Evolutionary conservation across 768 basidiomycete species (phyloP), one percentile per base, ranked within the genome.

Genomic region (Cyclocybe aegerita): DNA sequence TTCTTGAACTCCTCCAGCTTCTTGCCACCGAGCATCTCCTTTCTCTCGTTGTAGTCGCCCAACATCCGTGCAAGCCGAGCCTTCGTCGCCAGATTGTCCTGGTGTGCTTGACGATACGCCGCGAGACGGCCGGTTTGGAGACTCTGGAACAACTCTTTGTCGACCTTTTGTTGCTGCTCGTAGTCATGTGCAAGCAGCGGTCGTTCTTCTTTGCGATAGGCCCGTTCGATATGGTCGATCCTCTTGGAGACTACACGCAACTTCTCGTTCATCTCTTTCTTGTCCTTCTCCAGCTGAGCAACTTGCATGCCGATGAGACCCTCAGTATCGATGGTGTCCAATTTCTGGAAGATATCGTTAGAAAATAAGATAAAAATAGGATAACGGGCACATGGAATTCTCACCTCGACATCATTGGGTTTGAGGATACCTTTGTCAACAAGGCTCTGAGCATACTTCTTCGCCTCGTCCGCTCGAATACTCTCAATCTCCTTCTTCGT

Each of bases 231-330:
- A 71, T 99, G 96, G 64, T 98, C 97, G 59, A 98, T 81, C 17
- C 94, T 88, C 72, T 98, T 98, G 34, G 85, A 66, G 39, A 86
- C 79, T 56, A 95, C 82, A 16, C 93, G 86, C 42, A 96, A 77
- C 15, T 88, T 81, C 60, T 93, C 90, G 50, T 78, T 79, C 56
- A 91, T 75, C 58, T 93, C 90, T 60, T 83, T 87, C 78, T 94
- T 96, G 73, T 98, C 95, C 73, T 96, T 97, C 73, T 97, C 97
- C 39, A 98, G 78, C 64, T 98, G 93, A 57, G 93, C 86, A 34
- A 97, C 93, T 67, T 97, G 94, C 58, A 97, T 82, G 30, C 80
- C 82, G 67, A 98, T 87, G 54, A 98, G 81, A 41, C 83, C 83
- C 60, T 90, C 87, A 7, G 93, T 93, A 66, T 92, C 92, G 54